Evolutionary conservation across 768 basidiomycete species (phyloP).

Genomic region (Paxillus ammoniavirescens): DNA sequence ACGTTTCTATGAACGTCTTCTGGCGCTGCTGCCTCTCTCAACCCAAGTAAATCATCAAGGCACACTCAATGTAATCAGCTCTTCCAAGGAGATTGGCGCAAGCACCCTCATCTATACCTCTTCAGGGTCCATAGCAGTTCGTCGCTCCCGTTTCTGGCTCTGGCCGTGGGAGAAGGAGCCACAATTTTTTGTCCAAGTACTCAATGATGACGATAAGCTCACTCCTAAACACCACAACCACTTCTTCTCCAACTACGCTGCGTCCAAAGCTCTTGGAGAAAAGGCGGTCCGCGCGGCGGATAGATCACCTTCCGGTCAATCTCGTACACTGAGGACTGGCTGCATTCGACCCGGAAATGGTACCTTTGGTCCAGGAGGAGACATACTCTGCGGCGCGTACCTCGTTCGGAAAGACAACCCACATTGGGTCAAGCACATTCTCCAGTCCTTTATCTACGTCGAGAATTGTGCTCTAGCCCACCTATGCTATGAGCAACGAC

Average conservation of each 20-base stretch:
- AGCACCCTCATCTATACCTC: constrained; percentile 68
- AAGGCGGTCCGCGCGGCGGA: constrained; percentile 42
- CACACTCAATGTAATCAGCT: constrained; percentile 63
- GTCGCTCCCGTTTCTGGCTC: constrained; percentile 57
- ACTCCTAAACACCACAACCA: constrained; percentile 55
- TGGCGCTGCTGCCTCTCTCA: constrained; percentile 50
- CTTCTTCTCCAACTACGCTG: constrained; percentile 80
- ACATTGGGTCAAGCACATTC: constrained; percentile 55
- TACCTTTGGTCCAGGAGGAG: constrained; percentile 73
- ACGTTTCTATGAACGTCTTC: constrained; percentile 69
- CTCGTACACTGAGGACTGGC: constrained; percentile 55
- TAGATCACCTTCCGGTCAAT: constrained; percentile 30
- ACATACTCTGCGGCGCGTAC: constrained; percentile 64
- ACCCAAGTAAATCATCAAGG: constrained; percentile 64
- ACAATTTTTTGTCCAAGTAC: constrained; percentile 54
- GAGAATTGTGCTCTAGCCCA: constrained; percentile 77
- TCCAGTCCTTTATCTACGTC: constrained; percentile 70
- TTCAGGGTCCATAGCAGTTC: constrained; percentile 63
- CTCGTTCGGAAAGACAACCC: constrained; percentile 59
- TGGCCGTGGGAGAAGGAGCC: constrained; percentile 77
- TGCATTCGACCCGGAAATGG: constrained; percentile 80
- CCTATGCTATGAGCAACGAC: constrained; percentile 68
- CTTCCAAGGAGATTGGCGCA: constrained; percentile 54
- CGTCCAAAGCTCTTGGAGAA: constrained; percentile 62
- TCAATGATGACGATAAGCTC: constrained; percentile 57